These are phyloP conservation scores for Pseudocercospora pini-densiflorae DNA, from an alignment of 2,329 filamentous ascomycete genomes.

Conservation along the genomic window DNA sequence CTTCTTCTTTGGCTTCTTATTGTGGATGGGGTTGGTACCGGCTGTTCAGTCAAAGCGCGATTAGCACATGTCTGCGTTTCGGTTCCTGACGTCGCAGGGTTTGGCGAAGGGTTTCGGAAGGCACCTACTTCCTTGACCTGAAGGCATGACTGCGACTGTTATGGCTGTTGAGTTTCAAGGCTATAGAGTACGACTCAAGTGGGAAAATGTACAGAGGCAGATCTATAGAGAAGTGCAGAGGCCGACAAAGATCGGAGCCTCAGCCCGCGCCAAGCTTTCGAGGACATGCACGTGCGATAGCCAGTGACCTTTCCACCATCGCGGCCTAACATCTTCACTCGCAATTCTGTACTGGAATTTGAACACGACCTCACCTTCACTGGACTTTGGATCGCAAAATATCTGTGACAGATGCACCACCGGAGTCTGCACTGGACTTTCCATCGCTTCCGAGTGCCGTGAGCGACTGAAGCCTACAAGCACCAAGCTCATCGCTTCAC, in stretches of 20 bases:
- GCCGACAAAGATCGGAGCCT: not conserved
- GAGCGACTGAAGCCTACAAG: not conserved
- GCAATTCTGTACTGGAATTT: not conserved
- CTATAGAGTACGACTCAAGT: not conserved
- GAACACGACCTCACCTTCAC: not conserved
- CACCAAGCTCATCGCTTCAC: not conserved
- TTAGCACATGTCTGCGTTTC: conserved; percentile 7
- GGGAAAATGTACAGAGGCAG: not conserved
- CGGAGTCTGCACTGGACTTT: conserved; percentile 2
- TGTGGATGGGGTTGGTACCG: conserved; percentile 60
- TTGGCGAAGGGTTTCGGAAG: not conserved
- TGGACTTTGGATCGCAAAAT: not conserved
- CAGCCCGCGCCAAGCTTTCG: not conserved
- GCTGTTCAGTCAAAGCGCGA: conserved; percentile 41
- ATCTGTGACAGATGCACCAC: not conserved
- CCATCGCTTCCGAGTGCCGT: not conserved
- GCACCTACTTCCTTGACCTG: conserved; percentile 54
- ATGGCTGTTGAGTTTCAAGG: not conserved
- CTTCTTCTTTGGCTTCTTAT: conserved; percentile 85
- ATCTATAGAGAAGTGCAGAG: not conserved
- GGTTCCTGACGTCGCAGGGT: not conserved
- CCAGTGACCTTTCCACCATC: not conserved
- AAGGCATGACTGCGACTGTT: conserved; percentile 49
- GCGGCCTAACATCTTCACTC: not conserved
- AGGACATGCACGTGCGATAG: not conserved